A percentile compares a stretch with the other conserved stretches of the same genome.
Conservation (phyloP, 805 yeast genomes). For the Schizosaccharomyces octosporus region DNA sequence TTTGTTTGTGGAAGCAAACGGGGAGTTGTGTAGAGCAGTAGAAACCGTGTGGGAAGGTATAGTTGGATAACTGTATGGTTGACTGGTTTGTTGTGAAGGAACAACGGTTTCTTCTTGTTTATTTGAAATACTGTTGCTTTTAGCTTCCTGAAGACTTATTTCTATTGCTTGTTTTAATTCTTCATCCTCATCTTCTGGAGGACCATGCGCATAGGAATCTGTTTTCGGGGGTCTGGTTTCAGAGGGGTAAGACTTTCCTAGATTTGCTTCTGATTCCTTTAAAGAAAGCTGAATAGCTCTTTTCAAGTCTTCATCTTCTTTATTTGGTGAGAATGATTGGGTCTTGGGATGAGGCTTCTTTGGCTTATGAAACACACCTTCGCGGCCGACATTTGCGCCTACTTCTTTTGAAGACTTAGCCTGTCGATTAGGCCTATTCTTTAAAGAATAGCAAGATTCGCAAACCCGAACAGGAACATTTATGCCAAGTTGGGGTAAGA, state of each 20-base stretch:
- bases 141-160: conserved; percentile 49
- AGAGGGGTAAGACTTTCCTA: background rate
- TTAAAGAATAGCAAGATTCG: conserved; percentile 49
- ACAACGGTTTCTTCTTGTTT: no score
- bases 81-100: background rate
- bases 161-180: conserved; percentile 86
- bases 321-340: conserved; percentile 3
- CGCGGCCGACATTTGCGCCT: no score
- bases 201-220: conserved; percentile 1
- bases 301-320: conserved; percentile 49
- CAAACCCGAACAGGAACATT: conserved; percentile 80
- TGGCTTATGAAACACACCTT: no score
- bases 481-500: conserved; percentile 66
- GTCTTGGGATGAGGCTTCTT: conserved; percentile 8
- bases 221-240: background rate
- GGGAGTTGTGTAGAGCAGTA: background rate
- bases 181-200: conserved; percentile 39
- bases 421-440: conserved; percentile 17
- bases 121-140: background rate
- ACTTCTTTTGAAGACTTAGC: no score
- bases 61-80: background rate
- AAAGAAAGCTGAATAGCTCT: conserved; percentile 61
- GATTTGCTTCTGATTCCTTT: conserved; percentile 20
- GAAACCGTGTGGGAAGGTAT: background rate
- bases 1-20: background rate